These are phyloP conservation scores for Thalassiosira mediterranea DNA, from an alignment of 352 stramenopile species.

Conservation along the genomic window DNA sequence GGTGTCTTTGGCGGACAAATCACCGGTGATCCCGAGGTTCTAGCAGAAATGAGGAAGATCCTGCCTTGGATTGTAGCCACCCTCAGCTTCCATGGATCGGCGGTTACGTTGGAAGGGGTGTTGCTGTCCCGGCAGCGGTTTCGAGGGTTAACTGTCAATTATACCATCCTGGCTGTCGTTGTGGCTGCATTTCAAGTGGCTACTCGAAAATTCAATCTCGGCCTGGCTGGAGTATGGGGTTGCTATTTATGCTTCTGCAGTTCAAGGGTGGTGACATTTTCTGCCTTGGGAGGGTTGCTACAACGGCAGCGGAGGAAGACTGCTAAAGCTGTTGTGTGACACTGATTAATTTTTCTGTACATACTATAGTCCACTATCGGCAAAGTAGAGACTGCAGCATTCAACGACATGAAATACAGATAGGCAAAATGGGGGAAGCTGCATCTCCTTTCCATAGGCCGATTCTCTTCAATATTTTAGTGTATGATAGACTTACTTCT, in stretches of 20 bases:
- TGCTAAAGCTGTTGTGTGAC: not conserved
- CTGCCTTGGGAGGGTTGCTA: constrained; percentile 11
- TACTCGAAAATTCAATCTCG: not conserved
- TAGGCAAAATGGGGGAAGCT: too few relatives aligned
- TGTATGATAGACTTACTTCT: too few relatives aligned
- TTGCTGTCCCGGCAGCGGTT: constrained; percentile 17
- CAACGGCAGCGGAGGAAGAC: not conserved
- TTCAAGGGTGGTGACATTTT: constrained; percentile 19
- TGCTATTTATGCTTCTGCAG: constrained; percentile 19
- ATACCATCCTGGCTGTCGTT: not conserved
- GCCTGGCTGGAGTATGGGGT: constrained; percentile 11
- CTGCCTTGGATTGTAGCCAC: constrained; percentile 19
- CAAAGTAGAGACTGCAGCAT: too few relatives aligned
- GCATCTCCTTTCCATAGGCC: too few relatives aligned
- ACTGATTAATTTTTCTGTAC: too few relatives aligned
- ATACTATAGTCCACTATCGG: too few relatives aligned
- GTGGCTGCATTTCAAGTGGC: constrained; percentile 4
- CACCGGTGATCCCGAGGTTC: constrained; percentile 8
- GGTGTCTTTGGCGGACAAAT: not conserved
- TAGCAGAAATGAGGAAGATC: not conserved
- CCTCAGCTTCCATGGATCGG: constrained; percentile 19
- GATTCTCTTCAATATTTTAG: too few relatives aligned
- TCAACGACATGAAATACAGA: too few relatives aligned
- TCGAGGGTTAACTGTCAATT: constrained; percentile 9
- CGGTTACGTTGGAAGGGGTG: constrained; percentile 32